phyloP scores from a whole-genome alignment of 306 rosid genomes.

The Betula pendula region DNA sequence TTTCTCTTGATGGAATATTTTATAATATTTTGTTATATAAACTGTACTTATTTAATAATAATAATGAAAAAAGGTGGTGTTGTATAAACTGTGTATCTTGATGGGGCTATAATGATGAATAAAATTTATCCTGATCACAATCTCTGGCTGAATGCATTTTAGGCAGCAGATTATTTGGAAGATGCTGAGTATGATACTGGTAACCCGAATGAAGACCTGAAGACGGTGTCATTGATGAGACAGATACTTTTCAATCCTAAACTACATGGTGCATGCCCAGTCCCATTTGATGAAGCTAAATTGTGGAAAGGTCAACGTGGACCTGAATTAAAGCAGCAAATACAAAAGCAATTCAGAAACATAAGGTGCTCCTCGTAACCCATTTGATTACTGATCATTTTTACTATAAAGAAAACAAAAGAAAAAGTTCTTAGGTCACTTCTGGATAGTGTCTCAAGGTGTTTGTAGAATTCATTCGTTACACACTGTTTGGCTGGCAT shows the following conservation, averaged over 20 bases:
- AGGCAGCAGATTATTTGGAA: constrained; percentile 93
- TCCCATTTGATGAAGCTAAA: constrained; percentile 97
- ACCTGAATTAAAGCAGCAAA: constrained; percentile 86
- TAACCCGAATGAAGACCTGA: constrained; percentile 70
- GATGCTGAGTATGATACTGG: constrained; percentile 93
- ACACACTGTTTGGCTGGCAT: background rate
- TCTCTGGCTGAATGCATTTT: constrained; percentile 32
- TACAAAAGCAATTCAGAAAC: constrained; percentile 92
- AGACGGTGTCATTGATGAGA: constrained; percentile 70
- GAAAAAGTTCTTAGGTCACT: background rate
- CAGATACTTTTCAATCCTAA: constrained; percentile 76
- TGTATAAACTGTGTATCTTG: background rate
- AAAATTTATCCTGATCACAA: constrained; percentile 20
- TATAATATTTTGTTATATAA: background rate
- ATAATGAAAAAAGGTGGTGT: too few species aligned
- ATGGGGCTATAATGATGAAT: background rate
- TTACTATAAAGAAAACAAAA: background rate
- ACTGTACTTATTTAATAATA: background rate
- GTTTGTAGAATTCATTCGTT: constrained; percentile 3
- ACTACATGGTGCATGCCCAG: constrained; percentile 93
- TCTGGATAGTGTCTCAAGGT: constrained; percentile 6
- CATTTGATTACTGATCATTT: constrained; percentile 13
- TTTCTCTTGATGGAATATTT: background rate
- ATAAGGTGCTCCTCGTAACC: constrained; percentile 83
- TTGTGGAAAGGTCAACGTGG: constrained; percentile 95